Base-by-base conservation (phyloP, 2,329 filamentous ascomycete genomes). In the Drechslerella stenobrocha region DNA sequence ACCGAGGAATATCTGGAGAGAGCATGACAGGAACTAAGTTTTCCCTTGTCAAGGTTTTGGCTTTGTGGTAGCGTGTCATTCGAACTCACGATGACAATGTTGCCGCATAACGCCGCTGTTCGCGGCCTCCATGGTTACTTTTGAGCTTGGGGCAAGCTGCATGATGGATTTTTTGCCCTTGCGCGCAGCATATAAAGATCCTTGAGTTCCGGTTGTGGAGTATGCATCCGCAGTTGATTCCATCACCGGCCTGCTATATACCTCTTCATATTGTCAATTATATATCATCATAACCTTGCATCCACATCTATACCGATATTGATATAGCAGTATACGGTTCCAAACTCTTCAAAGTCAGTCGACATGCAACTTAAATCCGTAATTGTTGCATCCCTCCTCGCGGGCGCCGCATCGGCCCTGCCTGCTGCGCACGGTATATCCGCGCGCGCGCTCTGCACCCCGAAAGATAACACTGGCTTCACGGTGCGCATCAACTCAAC, bases 401-500 rank as follows among this genome's bases (percentile, higher is more conserved):
- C 45, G 13, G 63, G 42, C 37, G 34, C 63, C 1, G 55, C 55
- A 3, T 56, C 55, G 3, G 63, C 63, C 50, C 55, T 60, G 28
- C 63, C 63, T 5, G 40, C 59, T 1, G 44, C 34, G 8, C 22
- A 50, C 26, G 1, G 35, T 18, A 5, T 30, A 5, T 11, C 28
- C 11, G 5, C 28, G 5, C 63, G 63, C 28, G 45, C 55, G 7
- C 26, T 67, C 13, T 67, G 63, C 50, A 67, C 55, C 22, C 63
- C 63, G 34, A 53, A 60, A 47, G 63, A 67, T 7, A 50, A 67
- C 26, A 51, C 37, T 1, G 63, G 63, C 13, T 67, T 67, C 55
- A 55, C 50, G 22, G 63, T 67, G 45, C 63, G 63, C 35, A 60
- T 67, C n/a, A 67, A 67, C 37, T 67, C 63, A 15, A 67, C 63